Base-by-base conservation (phyloP, 2,329 filamentous ascomycete species). In the Aspergillus pseudoviridinutans region DNA sequence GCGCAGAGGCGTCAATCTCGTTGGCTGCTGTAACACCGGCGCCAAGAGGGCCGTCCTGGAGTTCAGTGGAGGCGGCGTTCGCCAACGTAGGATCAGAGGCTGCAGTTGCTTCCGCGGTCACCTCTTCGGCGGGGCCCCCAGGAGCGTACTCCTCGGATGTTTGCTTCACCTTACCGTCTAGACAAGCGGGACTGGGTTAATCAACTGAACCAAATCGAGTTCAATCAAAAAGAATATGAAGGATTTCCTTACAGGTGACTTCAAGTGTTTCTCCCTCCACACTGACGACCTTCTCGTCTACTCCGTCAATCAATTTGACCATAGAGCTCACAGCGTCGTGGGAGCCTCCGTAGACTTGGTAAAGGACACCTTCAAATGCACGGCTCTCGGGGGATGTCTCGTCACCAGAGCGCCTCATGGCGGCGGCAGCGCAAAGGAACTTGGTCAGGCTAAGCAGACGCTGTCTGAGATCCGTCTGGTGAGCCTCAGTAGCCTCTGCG, bases 321-420 rank as follows among this genome's bases (percentile, higher is more conserved):
- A 85, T 83, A 2, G 83, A 80, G 29, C 77, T 76, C 12, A 88
- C 83, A 32, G 85, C 84, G 61, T 80, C 77, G 47, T 80, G 75
- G 58, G 85, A 84, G 44, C 85, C 85, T 61, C 84, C 84, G 63
- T 88, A 88, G 32, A 87, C 82, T 64, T 85, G 78, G 58, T 85
- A 77, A 56, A 88, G 72, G 10, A 83, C 84, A 58, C 84, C 85
- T 73, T 88, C 85, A 60, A 87, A 87, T 17, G 84, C 85, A 67
- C 80, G 82, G 63, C 78, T 83, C 65, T 87, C 82, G 17, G 80
- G 77, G 3, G 81, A 80, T 54, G 81, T 79, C 51, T 83, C 81
- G 59, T 87, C 84, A 52, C 84, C 82, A 44, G 79, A 74, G 57
- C 82, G 82, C 62, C 85, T 80, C 72, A 84, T 82, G 51, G 82